A percentile compares a stretch with the other conserved stretches of the same genome.
Evolutionary conservation across 257 asterid species (phyloP).

Genomic region (Solanum sitiens): DNA sequence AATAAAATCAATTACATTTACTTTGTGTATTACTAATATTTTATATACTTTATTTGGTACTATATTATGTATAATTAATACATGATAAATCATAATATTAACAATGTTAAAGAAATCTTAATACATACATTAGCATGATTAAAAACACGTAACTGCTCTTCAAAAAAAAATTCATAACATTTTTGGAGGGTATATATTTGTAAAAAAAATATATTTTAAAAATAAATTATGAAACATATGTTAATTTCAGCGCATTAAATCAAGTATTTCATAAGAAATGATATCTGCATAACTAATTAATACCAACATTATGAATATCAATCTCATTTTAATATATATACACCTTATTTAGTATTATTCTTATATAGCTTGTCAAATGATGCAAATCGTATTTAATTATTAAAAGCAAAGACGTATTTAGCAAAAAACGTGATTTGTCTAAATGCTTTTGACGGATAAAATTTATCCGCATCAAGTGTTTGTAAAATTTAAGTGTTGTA

Average conservation of each 20-base stretch:
- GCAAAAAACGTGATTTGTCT: background rate
- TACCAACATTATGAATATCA: background rate
- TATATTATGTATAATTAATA: too few species aligned
- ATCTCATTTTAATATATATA: background rate
- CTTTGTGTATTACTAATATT: background rate
- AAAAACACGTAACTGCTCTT: fast-evolving
- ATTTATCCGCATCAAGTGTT: background rate
- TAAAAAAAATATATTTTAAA: too few species aligned
- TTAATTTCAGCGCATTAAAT: background rate
- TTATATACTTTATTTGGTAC: background rate
- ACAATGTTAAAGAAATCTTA: too few species aligned
- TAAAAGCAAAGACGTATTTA: background rate
- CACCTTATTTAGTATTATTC: background rate
- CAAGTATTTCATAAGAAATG: background rate
- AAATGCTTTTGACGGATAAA: background rate
- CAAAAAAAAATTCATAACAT: too few species aligned
- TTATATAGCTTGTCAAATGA: fast-evolving
- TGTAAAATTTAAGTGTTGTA: background rate
- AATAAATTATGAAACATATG: too few species aligned
- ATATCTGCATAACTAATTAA: fast-evolving
- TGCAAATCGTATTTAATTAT: background rate
- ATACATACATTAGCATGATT: background rate
- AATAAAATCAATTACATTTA: background rate
- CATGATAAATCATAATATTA: too few species aligned
- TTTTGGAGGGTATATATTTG: too few species aligned